Conservation (phyloP, 176 grass and related monocot species). For the Triticum urartu region DNA sequence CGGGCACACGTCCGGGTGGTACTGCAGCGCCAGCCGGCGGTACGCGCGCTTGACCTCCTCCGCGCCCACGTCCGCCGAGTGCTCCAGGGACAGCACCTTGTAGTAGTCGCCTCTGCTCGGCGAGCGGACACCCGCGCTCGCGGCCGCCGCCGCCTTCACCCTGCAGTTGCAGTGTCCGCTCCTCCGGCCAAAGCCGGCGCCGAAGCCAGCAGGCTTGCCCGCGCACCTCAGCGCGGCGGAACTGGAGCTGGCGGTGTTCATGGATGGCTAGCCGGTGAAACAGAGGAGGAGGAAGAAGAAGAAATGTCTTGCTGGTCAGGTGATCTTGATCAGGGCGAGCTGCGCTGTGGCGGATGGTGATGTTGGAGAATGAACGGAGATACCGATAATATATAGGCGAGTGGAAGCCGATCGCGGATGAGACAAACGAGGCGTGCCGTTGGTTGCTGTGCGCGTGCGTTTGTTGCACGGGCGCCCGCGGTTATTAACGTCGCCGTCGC, state of each 20-base stretch:
- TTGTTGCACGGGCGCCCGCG: background rate
- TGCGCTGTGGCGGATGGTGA: background rate
- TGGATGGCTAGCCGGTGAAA: background rate
- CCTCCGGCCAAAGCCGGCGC: background rate
- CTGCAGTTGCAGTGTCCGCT: background rate
- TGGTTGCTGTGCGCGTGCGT: background rate
- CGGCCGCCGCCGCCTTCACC: background rate
- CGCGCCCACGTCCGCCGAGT: slow-evolving; percentile 29
- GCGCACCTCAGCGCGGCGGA: background rate
- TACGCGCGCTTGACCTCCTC: slow-evolving; percentile 75
- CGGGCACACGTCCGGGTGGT: slow-evolving; percentile 71
- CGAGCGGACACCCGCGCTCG: background rate
- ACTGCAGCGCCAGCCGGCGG: slow-evolving; percentile 58
- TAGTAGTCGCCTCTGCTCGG: slow-evolving; percentile 37
- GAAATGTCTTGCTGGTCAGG: background rate
- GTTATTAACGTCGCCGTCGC: slow-evolving; percentile 7
- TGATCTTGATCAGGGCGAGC: background rate
- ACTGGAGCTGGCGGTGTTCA: slow-evolving; percentile 8
- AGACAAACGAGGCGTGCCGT: background rate
- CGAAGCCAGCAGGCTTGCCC: background rate
- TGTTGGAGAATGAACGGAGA: background rate
- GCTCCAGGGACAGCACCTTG: slow-evolving; percentile 56
- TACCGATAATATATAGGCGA: background rate
- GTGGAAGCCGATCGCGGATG: background rate
- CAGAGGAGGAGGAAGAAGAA: too few relatives aligned